A percentile compares a stretch with the other conserved stretches of the same genome.
These are phyloP conservation scores for Blastocystis hominis DNA, from an alignment of 352 stramenopile genomes.

Conservation along the genomic window DNA sequence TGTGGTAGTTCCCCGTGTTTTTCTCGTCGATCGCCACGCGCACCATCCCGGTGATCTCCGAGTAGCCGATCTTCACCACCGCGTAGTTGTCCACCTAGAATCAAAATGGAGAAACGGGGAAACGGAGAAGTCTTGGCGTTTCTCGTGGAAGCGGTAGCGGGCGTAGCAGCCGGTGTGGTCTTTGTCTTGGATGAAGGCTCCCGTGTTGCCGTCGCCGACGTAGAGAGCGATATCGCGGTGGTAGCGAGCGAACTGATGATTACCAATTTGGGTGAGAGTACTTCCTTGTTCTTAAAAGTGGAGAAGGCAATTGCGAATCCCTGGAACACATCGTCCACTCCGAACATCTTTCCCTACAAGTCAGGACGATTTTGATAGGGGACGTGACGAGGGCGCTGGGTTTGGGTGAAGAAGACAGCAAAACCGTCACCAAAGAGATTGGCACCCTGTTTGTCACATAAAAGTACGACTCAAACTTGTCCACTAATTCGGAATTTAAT, in stretches of 20 bases:
- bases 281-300: constrained; percentile 69
- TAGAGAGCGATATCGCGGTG: constrained; percentile 58
- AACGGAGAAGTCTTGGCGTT: constrained; percentile 63
- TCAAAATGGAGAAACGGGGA: not conserved
- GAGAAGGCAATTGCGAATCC: constrained; percentile 68
- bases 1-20: constrained; percentile 60
- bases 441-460: constrained; percentile 57
- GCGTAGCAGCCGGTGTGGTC: constrained; percentile 54
- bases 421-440: constrained; percentile 68
- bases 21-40: constrained; percentile 61
- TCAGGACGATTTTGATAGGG: not conserved
- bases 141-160: constrained; percentile 61
- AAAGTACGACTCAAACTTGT: constrained; percentile 1
- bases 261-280: not conserved
- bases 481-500: constrained; percentile 66
- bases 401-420: constrained; percentile 64
- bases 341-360: constrained; percentile 61
- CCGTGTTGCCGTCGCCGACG: constrained; percentile 31
- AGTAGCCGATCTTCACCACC: constrained; percentile 58
- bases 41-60: constrained; percentile 18
- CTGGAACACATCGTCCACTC: constrained; percentile 61
- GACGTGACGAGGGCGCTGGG: not conserved
- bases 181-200: constrained; percentile 51
- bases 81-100: constrained; percentile 58
- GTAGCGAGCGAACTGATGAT: constrained; percentile 52